Percentiles rank a stretch among this genome's conserved stretches.
Evolutionary conservation across 352 stramenopile genomes (phyloP).

Genomic region (Hyphochytrium catenoides): DNA sequence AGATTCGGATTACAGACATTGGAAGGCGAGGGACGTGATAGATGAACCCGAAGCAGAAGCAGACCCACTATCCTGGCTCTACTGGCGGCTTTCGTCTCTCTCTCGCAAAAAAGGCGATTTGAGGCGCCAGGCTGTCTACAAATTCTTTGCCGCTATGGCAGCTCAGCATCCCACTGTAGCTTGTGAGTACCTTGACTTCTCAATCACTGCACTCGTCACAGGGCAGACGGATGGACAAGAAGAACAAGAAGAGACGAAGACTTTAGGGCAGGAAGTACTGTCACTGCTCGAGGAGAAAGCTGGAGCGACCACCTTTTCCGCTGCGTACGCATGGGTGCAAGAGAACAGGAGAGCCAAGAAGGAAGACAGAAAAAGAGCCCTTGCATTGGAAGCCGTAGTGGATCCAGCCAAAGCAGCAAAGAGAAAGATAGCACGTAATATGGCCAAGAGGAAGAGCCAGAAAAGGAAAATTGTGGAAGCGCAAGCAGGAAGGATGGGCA

Average conservation of each 20-base stretch:
- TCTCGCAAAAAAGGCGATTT: conserved; percentile 21
- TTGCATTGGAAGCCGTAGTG: conserved; percentile 39
- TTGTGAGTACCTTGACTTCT: conserved; percentile 12
- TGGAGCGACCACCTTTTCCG: conserved; percentile 32
- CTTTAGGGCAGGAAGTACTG: conserved; percentile 53
- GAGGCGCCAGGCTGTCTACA: conserved; percentile 45
- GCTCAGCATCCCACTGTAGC: conserved; percentile 44
- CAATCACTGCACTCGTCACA: conserved; percentile 2
- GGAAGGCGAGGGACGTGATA: conserved; percentile 32
- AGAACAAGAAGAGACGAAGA: conserved; percentile 10
- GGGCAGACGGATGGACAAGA: background rate
- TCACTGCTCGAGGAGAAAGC: conserved; percentile 52
- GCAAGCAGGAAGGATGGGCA: background rate
- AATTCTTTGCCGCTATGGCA: conserved; percentile 53
- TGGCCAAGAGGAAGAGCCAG: conserved; percentile 40
- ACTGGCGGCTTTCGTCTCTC: conserved; percentile 52
- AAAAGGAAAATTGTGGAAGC: conserved; percentile 56
- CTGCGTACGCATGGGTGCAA: conserved; percentile 58
- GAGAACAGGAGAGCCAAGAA: conserved; percentile 40
- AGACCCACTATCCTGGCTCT: conserved; percentile 35
- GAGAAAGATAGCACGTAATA: conserved; percentile 59
- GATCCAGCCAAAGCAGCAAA: conserved; percentile 38
- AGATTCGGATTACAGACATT: conserved; percentile 21
- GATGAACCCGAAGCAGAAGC: conserved; percentile 6
- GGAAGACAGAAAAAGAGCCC: conserved; percentile 36